Base-by-base conservation (phyloP, 73 alveolate genomes). In the Symbiodinium natans region DNA sequence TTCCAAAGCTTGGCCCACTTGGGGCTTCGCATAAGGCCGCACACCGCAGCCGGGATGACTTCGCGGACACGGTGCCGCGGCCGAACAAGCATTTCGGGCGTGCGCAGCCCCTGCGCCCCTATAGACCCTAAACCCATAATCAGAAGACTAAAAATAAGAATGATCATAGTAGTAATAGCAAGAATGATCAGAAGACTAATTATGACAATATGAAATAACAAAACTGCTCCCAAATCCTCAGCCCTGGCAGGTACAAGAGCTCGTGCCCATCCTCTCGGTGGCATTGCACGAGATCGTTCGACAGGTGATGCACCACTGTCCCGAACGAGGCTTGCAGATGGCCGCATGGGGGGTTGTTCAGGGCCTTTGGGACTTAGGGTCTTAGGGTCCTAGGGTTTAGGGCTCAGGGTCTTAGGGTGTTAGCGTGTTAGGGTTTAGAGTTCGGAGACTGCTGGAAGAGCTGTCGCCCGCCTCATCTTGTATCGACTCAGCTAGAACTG, bases 301-400 rank as follows among this genome's bases (percentile, higher is more conserved):
- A 33, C 98, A 92, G 98, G 98, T 92, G 42, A 77, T 77, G 92
- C 98, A 92, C 71, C 98, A 92, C 36, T 92, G 98, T 33, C 86
- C 43, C 11, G 95, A 88, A 33, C 31, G 95, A 88, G 95, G 95
- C 86, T 11, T 10, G 80, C 27, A 21, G 75, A 21, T 21, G 75
- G 31, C 17, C 17, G 31, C 27, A 29, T 21, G 75, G 4, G 40
- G 84, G 40, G 84, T 27, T 74, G 75, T 56, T n/a, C 41, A 71
- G 10, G 41, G 33, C 41, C 83, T 21, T 29, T 29, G 27, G 31
- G 27, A 21, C 75, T 56, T 56, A 29, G n/a, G n/a, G n/a, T n/a
- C n/a, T n/a, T n/a, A n/a, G n/a, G n/a, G n/a, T n/a, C n/a, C n/a
- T n/a, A n/a, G n/a, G n/a, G n/a, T 46, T 46, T 46, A 0, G 59